Percentiles rank a stretch among this genome's conserved stretches.
Evolutionary conservation across 2,329 filamentous ascomycete species (phyloP).

Genomic region (Ophiostoma tasmaniense): DNA sequence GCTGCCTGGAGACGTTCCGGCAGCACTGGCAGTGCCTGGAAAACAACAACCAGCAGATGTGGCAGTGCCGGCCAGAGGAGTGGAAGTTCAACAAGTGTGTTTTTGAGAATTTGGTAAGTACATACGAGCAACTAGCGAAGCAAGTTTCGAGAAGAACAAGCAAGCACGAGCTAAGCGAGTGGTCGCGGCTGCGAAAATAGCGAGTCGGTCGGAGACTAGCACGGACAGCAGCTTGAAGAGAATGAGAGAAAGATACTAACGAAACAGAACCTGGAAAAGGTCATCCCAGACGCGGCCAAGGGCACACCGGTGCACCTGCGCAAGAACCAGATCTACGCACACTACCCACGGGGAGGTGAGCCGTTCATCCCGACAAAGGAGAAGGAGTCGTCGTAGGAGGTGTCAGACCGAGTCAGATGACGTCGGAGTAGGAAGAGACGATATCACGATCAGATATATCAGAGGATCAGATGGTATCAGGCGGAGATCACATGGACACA

Average conservation of each 20-base stretch:
- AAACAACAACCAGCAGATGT: conserved; percentile 95
- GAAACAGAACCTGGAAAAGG: conserved; percentile 69
- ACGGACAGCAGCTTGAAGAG: no score
- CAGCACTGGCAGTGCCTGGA: conserved; percentile 93
- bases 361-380: conserved; percentile 26
- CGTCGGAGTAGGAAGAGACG: not conserved
- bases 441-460: not conserved
- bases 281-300: conserved; percentile 63
- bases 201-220: no score
- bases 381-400: conserved; percentile 20
- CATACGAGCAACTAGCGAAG: not conserved
- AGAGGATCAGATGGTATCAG: not conserved
- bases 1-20: conserved; percentile 85
- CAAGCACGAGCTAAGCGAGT: not conserved
- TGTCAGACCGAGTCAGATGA: not conserved
- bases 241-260: conserved; percentile 6
- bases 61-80: conserved; percentile 85
- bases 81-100: conserved; percentile 91
- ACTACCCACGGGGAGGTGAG: conserved; percentile 28
- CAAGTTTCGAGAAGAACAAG: not conserved
- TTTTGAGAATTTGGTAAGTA: conserved; percentile 76
- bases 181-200: not conserved
- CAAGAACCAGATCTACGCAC: conserved; percentile 53
- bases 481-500: not conserved
- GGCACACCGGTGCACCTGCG: conserved; percentile 68